phyloP scores from a whole-genome alignment of 169 alveolate species.

The Eimeria sp. region DNA sequence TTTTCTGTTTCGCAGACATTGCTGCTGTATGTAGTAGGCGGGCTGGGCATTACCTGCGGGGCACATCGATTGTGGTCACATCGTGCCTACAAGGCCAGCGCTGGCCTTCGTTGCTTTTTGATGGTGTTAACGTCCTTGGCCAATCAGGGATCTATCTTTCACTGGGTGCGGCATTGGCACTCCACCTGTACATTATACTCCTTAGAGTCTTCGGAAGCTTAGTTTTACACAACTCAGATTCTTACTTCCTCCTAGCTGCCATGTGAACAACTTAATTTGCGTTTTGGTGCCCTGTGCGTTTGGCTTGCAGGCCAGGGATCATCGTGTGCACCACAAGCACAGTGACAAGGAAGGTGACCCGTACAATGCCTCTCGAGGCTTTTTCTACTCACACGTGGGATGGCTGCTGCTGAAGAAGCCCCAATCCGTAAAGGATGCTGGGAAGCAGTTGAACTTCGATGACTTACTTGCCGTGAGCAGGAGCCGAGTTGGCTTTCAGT shows the following conservation, averaged over 20 bases:
- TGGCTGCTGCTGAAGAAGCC: conserved; percentile 90
- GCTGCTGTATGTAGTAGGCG: conserved; percentile 87
- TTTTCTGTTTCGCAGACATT: conserved; percentile 25
- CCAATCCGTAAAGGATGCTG: conserved; percentile 76
- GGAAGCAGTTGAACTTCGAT: conserved; percentile 76
- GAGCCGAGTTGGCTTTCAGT: background rate
- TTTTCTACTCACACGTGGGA: conserved; percentile 92
- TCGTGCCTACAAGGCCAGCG: conserved; percentile 90
- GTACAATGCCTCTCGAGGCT: conserved; percentile 90
- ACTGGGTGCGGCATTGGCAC: conserved; percentile 88
- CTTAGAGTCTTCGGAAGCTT: background rate
- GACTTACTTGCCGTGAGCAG: conserved; percentile 79
- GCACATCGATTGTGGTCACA: conserved; percentile 95
- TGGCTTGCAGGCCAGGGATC: conserved; percentile 85
- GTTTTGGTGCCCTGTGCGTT: background rate
- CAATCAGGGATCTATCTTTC: conserved; percentile 91
- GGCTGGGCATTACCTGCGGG: conserved; percentile 94
- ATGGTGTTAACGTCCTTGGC: conserved; percentile 90
- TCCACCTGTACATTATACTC: background rate
- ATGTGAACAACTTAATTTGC: background rate
- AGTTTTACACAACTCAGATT: background rate
- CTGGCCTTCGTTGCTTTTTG: conserved; percentile 85
- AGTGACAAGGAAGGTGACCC: conserved; percentile 92
- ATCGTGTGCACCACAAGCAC: conserved; percentile 92
- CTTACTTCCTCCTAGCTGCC: background rate